phyloP scores from a whole-genome alignment of 1,284 basidiomycete species.

The Baeospora myosura region DNA sequence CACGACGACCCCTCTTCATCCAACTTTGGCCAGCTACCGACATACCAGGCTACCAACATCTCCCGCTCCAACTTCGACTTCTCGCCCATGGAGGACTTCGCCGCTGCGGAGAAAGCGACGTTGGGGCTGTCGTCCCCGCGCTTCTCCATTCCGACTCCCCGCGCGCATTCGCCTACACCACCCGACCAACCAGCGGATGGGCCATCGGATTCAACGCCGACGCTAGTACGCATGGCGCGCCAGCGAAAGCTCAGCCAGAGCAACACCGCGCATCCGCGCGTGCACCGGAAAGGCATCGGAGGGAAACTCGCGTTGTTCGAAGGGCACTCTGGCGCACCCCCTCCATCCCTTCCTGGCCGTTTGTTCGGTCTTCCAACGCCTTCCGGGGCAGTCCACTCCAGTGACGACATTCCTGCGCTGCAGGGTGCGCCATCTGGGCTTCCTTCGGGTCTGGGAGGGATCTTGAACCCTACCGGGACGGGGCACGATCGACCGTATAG shows the following conservation, averaged over 20 bases:
- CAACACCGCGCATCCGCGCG: slow-evolving; percentile 50
- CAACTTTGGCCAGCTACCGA: slow-evolving; percentile 33
- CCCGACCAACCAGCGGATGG: background rate
- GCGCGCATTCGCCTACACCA: background rate
- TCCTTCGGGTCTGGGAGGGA: slow-evolving; percentile 21
- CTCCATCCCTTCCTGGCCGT: slow-evolving; percentile 35
- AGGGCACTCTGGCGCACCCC: slow-evolving; percentile 43
- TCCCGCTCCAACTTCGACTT: slow-evolving; percentile 68
- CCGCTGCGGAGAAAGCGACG: slow-evolving; percentile 57
- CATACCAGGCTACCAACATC: slow-evolving; percentile 29
- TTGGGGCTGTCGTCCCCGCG: slow-evolving; percentile 38
- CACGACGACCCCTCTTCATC: slow-evolving; percentile 23
- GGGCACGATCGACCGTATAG: slow-evolving; percentile 90
- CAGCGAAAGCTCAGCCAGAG: slow-evolving; percentile 83
- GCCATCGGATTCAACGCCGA: background rate
- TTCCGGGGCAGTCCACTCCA: slow-evolving; percentile 16
- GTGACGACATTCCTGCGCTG: slow-evolving; percentile 10
- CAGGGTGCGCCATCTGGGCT: slow-evolving; percentile 14
- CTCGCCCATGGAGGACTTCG: slow-evolving; percentile 73
- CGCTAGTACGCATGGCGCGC: slow-evolving; percentile 32
- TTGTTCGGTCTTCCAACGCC: slow-evolving; percentile 23
- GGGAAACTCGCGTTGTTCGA: slow-evolving; percentile 93
- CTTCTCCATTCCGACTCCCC: slow-evolving; percentile 17
- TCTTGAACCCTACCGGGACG: slow-evolving; percentile 38
- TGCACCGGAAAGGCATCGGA: slow-evolving; percentile 59